These are phyloP conservation scores for Echinosophora koreensis DNA, from an alignment of 306 rosid species.

Conservation along the genomic window DNA sequence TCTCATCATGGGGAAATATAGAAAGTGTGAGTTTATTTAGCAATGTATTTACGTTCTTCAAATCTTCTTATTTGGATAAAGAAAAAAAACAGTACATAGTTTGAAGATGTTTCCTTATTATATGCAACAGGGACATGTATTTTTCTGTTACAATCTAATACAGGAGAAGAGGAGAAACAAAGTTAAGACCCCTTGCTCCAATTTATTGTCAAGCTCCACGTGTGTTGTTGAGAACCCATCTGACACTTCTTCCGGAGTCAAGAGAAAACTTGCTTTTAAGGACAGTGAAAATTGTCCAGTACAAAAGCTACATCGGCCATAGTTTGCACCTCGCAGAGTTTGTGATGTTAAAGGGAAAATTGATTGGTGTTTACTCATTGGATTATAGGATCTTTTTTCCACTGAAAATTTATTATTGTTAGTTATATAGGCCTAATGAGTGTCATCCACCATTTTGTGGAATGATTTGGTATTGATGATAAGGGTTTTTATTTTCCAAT, in stretches of 20 bases:
- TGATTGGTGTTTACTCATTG: slow-evolving; percentile 61
- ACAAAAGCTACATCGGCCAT: slow-evolving; percentile 59
- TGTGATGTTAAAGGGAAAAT: slow-evolving; percentile 42
- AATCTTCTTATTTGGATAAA: not conserved
- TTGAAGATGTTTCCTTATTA: slow-evolving; percentile 33
- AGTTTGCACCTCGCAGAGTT: slow-evolving; percentile 50
- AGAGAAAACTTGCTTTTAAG: slow-evolving; percentile 79
- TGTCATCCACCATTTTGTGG: slow-evolving; percentile 59
- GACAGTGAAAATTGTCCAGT: slow-evolving; percentile 54
- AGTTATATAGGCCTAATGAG: slow-evolving; percentile 61
- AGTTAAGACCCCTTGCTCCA: slow-evolving; percentile 63
- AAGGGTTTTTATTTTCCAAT: slow-evolving; percentile 72
- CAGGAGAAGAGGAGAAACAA: slow-evolving; percentile 58
- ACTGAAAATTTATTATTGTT: slow-evolving; percentile 52
- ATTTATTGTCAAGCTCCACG: slow-evolving; percentile 53
- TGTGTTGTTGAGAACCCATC: slow-evolving; percentile 61
- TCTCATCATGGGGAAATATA: slow-evolving; percentile 64
- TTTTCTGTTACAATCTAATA: slow-evolving; percentile 73
- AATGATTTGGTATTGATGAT: slow-evolving; percentile 68
- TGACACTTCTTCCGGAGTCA: slow-evolving; percentile 57
- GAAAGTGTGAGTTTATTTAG: slow-evolving; percentile 69
- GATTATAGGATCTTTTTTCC: slow-evolving; percentile 55
- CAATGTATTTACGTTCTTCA: not conserved
- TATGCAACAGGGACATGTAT: slow-evolving; percentile 71
- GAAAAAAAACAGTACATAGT: not conserved